Percentiles rank a stretch among this genome's conserved stretches.
Conservation (phyloP, 129 eudicot genomes). For the carrot (Daucus carota) region DH1_v3.0 NC_030384.2:43400001-43400500, state of each 20-base stretch:
- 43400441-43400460: too few species aligned
- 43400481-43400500: too few species aligned
- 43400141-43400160: background rate
- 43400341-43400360: too few species aligned
- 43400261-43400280: constrained; percentile 34
- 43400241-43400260: background rate
- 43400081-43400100: background rate
- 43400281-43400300: background rate
- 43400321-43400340: background rate
- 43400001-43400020: too few species aligned
- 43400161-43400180: constrained; percentile 10
- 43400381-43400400: too few species aligned
- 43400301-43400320: background rate
- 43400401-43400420: too few species aligned
- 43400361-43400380: too few species aligned
- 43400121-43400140: background rate
- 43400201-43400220: background rate
- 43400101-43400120: background rate
- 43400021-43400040: too few species aligned
- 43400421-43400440: too few species aligned
- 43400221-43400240: background rate
- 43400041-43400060: too few species aligned
- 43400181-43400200: constrained; percentile 13
- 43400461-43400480: too few species aligned
- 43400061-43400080: too few species aligned